phyloP scores from a whole-genome alignment of 768 basidiomycete species.

The Rubroboletus pulcherrimus region DNA sequence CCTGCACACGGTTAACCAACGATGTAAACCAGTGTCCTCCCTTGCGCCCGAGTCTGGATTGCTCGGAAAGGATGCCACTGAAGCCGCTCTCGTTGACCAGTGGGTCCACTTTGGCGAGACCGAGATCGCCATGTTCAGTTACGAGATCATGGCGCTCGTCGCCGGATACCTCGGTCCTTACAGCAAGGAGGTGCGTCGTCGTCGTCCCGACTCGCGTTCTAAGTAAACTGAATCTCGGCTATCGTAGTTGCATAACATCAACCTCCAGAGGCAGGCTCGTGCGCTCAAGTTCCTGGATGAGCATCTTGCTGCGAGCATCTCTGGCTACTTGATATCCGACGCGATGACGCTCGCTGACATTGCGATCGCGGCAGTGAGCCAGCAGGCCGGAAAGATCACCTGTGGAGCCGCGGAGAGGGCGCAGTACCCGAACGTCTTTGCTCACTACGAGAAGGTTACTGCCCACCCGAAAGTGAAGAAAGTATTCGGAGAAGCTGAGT shows the following conservation, averaged over 20 bases:
- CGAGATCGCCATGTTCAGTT: slow-evolving; percentile 23
- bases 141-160: slow-evolving; percentile 18
- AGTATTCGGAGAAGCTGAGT: slow-evolving; percentile 14
- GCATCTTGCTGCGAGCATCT: slow-evolving; percentile 15
- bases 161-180: slow-evolving; percentile 20
- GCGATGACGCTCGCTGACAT: slow-evolving; percentile 28
- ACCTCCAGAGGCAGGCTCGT: slow-evolving; percentile 19
- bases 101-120: slow-evolving; percentile 30
- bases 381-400: slow-evolving; percentile 22
- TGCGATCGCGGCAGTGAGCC: slow-evolving; percentile 17
- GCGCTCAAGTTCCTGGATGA: slow-evolving; percentile 25
- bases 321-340: slow-evolving; percentile 24
- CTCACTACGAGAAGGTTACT: slow-evolving; percentile 22
- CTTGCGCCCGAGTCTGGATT: slow-evolving; percentile 25
- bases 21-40: slow-evolving; percentile 18
- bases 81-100: slow-evolving; percentile 29
- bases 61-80: slow-evolving; percentile 20
- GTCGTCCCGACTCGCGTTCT: background rate
- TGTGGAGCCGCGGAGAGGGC: slow-evolving; percentile 27
- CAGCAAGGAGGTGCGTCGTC: slow-evolving; percentile 18
- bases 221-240: background rate
- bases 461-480: slow-evolving; percentile 18
- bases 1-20: background rate
- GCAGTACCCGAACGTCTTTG: slow-evolving; percentile 23
- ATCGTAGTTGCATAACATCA: slow-evolving; percentile 17